Percentiles rank a stretch among this genome's conserved stretches.
phyloP scores from a whole-genome alignment of 768 basidiomycete species.

The Xerocomus brunneocitrinus region DNA sequence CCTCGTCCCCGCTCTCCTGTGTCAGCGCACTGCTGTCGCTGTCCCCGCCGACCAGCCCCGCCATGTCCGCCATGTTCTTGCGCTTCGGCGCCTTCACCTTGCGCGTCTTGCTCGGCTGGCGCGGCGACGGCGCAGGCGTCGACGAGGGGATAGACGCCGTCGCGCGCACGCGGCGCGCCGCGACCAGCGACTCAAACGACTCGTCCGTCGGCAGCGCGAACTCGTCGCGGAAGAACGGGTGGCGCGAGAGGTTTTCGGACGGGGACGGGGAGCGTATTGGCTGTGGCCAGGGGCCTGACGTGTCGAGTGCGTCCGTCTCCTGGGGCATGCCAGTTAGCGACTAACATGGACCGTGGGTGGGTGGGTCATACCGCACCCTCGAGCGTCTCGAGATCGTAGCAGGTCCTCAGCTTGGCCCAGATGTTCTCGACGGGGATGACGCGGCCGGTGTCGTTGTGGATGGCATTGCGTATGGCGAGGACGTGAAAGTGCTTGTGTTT shows the following conservation, averaged over 20 bases:
- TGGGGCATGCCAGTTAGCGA: constrained; percentile 6
- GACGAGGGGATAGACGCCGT: constrained; percentile 51
- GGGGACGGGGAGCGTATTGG: constrained; percentile 63
- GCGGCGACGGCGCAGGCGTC: constrained; percentile 56
- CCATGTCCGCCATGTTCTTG: constrained; percentile 48
- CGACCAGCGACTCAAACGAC: constrained; percentile 53
- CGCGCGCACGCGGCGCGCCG: constrained; percentile 57
- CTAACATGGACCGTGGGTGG: neutral
- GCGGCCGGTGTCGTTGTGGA: constrained; percentile 65
- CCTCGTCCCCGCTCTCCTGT: constrained; percentile 77
- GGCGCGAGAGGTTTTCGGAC: constrained; percentile 58
- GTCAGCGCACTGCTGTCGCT: constrained; percentile 83
- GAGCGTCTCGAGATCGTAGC: constrained; percentile 72
- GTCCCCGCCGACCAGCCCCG: constrained; percentile 74
- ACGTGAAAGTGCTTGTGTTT: constrained; percentile 81
- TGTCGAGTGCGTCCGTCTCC: constrained; percentile 48
- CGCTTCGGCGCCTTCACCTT: constrained; percentile 47
- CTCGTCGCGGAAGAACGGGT: constrained; percentile 74
- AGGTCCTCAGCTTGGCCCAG: constrained; percentile 68
- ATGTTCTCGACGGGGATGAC: constrained; percentile 57
- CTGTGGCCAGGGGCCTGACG: constrained; percentile 40
- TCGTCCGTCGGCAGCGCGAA: constrained; percentile 59
- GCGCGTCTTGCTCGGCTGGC: constrained; percentile 32
- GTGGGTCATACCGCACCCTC: constrained; percentile 50
- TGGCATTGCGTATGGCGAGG: constrained; percentile 66